Evolutionary conservation across 2,329 filamentous ascomycete genomes (phyloP).

Genomic region (Arthroderma uncinatum): DNA sequence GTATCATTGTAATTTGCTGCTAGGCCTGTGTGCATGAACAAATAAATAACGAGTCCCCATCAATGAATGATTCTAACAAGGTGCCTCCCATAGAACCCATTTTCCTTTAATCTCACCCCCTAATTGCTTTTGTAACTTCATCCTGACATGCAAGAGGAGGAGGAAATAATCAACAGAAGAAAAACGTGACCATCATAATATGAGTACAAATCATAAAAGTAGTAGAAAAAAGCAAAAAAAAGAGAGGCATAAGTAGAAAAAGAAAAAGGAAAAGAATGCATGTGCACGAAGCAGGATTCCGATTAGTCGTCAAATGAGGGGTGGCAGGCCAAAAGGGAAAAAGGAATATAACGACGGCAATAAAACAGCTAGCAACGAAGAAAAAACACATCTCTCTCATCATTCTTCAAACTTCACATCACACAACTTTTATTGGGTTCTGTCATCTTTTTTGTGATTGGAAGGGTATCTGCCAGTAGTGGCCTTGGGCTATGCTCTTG

Average conservation of each 20-base stretch:
- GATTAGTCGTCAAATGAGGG: background rate
- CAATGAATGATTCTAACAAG: background rate
- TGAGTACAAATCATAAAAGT: background rate
- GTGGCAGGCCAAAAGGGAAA: background rate
- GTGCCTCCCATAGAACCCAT: background rate
- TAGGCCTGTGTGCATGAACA: background rate
- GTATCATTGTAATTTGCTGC: background rate
- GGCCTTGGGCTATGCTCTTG: background rate
- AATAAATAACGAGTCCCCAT: background rate
- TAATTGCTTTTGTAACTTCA: background rate
- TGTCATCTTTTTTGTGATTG: background rate
- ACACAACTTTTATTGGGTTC: background rate
- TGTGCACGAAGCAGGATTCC: background rate
- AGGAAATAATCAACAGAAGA: background rate
- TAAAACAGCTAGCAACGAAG: background rate
- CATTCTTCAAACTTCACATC: constrained; percentile 1
- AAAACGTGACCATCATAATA: background rate
- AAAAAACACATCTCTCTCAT: constrained; percentile 8
- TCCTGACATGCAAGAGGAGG: background rate
- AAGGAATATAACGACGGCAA: background rate
- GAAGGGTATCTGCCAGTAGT: background rate
- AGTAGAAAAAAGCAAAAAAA: background rate
- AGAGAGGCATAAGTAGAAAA: background rate
- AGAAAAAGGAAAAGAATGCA: background rate
- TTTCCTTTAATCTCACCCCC: background rate